phyloP scores from a whole-genome alignment of 1,284 basidiomycete genomes.

The Schizopora paradoxa region DNA sequence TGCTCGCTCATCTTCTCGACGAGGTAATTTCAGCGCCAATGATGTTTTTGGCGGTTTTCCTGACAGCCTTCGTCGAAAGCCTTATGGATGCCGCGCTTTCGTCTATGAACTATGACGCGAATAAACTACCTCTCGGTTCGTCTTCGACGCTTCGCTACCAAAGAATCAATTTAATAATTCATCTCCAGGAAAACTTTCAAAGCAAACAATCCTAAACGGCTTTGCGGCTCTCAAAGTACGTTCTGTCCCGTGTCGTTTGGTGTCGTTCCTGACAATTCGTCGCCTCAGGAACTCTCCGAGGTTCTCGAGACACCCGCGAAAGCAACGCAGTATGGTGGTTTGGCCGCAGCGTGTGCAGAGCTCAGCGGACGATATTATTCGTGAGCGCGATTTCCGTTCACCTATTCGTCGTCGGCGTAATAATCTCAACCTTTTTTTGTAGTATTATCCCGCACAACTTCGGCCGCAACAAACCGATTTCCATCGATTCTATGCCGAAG shows the following conservation, averaged over 20 bases:
- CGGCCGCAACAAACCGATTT: slow-evolving; percentile 43
- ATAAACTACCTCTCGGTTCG: slow-evolving; percentile 57
- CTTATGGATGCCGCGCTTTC: slow-evolving; percentile 52
- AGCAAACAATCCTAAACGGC: slow-evolving; percentile 50
- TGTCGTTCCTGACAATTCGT: slow-evolving; percentile 2
- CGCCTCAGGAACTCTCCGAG: slow-evolving; percentile 43
- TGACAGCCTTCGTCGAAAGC: slow-evolving; percentile 26
- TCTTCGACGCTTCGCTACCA: slow-evolving; percentile 1
- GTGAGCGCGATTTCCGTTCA: too few species aligned
- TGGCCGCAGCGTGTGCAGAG: slow-evolving; percentile 37
- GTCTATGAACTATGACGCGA: slow-evolving; percentile 69
- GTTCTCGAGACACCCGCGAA: slow-evolving; percentile 43
- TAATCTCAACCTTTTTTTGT: background rate
- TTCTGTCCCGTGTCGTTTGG: background rate
- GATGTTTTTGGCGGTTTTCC: background rate
- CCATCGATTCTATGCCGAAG: slow-evolving; percentile 35
- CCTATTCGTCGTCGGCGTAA: slow-evolving; percentile 4
- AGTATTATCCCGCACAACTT: slow-evolving; percentile 63
- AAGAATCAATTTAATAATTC: slow-evolving; percentile 5
- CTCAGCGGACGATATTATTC: slow-evolving; percentile 56
- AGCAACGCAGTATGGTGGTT: slow-evolving; percentile 34
- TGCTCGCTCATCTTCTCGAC: slow-evolving; percentile 55
- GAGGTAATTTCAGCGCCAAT: slow-evolving; percentile 29
- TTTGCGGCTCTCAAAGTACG: slow-evolving; percentile 53
- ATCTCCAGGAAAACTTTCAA: slow-evolving; percentile 46